Conservation (phyloP, 352 stramenopile genomes). For the Pythium diclinum region DNA sequence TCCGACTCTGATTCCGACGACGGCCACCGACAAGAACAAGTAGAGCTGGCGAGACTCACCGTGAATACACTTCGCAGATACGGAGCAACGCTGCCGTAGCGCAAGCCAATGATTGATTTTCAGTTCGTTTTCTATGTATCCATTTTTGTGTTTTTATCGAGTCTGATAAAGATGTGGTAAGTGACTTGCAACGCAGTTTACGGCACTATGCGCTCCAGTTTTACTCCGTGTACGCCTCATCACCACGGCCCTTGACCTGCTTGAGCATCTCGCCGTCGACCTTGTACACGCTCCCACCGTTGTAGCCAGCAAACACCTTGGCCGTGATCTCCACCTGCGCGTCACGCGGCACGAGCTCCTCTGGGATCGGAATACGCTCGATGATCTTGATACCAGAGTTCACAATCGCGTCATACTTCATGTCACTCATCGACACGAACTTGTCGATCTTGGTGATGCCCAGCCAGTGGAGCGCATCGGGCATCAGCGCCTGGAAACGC, state of each 20-base stretch:
- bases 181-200: constrained; percentile 3
- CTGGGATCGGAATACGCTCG: constrained; percentile 97
- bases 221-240: constrained; percentile 53
- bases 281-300: constrained; percentile 90
- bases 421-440: constrained; percentile 98
- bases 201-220: neutral
- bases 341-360: constrained; percentile 96
- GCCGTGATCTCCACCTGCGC: constrained; percentile 98
- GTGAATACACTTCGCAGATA: neutral
- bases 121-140: neutral
- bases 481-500: constrained; percentile 98
- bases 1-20: too few species aligned
- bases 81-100: neutral
- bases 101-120: neutral
- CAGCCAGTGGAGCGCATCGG: constrained; percentile 98
- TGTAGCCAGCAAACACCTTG: constrained; percentile 93
- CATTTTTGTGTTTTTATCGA: neutral
- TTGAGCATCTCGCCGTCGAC: constrained; percentile 93
- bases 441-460: constrained; percentile 93
- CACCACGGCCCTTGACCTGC: constrained; percentile 88
- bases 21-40: neutral
- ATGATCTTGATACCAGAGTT: constrained; percentile 98
- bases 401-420: constrained; percentile 99
- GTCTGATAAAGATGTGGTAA: neutral
- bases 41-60: neutral